Base-by-base conservation (phyloP, 2,329 filamentous ascomycete species). In the Aspergillus floridensis region DNA sequence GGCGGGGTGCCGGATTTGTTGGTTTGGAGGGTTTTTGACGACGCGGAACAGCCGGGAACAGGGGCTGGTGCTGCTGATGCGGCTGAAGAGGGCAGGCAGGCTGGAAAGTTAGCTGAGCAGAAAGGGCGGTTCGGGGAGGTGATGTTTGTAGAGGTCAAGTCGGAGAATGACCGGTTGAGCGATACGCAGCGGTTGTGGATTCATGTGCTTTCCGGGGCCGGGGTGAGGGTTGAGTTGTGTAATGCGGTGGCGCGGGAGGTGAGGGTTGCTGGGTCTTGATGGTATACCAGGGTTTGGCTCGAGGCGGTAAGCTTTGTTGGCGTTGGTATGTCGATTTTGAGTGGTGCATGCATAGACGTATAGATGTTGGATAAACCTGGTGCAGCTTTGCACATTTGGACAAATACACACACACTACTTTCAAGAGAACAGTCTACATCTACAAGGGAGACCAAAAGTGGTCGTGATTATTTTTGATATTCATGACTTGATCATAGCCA, bases 101-200 rank as follows among this genome's bases (percentile, higher is more conserved):
- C 7, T 44, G 38, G 16, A 5, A 14, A 5, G 16, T 6, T 19
- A 14, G 6, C 5, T 2, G 16, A 19, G 16, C 14, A n/a, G 6
- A 19, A 44, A 16, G 52, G 46, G 19, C 11, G 16, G 4, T 21
- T 46, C 12, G 52, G 81, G 44, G 84, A 89, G 71, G 87, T 90
- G 64, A 88, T 92, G 83, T 93, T 95, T 74, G 83, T 83, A 4
- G 88, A 91, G 75, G 89, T 92, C 59, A 92, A 93, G 79, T 91
- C 87, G 66, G 88, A 87, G 72, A 97, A 96, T 76, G 95, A 99
- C 81, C 86, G 92, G 44, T 80, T 99, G 70, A 98, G 93, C 76
- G 95, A 99, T 79, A 96, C 93, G 19, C 95, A 99, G 79, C 82
- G 95, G 67, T 82, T 99, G 66, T 99, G 95, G 95, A 96, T 98